Base-by-base conservation (phyloP, 441 rosid species). In the Syzygium syzygioides region DNA sequence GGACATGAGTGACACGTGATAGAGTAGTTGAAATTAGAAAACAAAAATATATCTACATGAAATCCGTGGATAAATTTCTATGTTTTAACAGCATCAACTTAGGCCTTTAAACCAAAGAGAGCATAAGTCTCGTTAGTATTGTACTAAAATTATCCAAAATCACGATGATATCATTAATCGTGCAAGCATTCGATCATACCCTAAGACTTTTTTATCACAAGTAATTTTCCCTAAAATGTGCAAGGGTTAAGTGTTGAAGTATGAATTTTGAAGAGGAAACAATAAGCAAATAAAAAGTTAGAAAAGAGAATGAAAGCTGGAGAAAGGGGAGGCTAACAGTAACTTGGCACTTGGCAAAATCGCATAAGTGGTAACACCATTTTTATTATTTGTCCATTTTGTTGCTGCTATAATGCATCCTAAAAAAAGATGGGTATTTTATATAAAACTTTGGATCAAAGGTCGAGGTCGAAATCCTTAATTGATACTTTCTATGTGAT, bases 201-300 rank as follows among this genome's bases (percentile, higher is more conserved):
- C 71, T n/a, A n/a, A n/a, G 14, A n/a, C 34, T 4, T n/a, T 62
- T 62, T 14, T n/a, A 62, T 62, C 5, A 18, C 19, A n/a, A 6
- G 68, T n/a, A 7, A 14, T 19, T 64, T 64, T 64, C 23, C 76
- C 41, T 30, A 64, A 17, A 64, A 64, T 64, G 76, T 30, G 41
- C 23, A 30, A 64, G 23, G 23, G 76, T 64, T 15, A 15, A 64
- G 71, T 30, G 34, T 7, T 2, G 41, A 30, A 30, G 37, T 64
- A 4, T 0, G 76, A 30, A 30, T 17, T 64, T 30, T 64, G 5
- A 15, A 15, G 8, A 0, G 76, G 19, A 0, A 30, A 64, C 7
- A 64, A 64, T 37, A 64, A 30, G 79, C 79, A 9, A 10, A 66
- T 32, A 32, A 32, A 18, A 66, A 66, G 45, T 32, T 17, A 66